A percentile compares a stretch with the other conserved stretches of the same genome.
These are phyloP conservation scores for Quercus engelmannii DNA, from an alignment of 306 rosid genomes.

Conservation along the genomic window DNA sequence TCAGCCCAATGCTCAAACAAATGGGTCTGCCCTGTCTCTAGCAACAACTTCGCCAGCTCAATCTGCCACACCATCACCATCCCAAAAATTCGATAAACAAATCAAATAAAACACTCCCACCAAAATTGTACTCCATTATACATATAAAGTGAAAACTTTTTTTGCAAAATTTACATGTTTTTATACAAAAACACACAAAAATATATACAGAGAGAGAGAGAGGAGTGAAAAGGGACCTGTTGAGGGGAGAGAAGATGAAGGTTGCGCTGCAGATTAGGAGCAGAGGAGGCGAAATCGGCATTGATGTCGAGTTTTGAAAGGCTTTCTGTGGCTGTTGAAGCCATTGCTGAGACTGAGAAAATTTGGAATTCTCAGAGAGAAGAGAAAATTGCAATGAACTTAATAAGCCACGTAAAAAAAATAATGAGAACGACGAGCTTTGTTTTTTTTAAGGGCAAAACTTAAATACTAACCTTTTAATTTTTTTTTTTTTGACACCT, in stretches of 20 bases:
- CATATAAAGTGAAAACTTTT: background rate
- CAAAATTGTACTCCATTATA: background rate
- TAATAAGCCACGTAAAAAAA: no score
- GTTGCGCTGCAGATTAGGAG: slow-evolving; percentile 45
- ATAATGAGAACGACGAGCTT: no score
- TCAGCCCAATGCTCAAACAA: slow-evolving; percentile 72
- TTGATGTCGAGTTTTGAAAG: slow-evolving; percentile 37
- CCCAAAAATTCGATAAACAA: background rate
- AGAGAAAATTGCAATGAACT: no score
- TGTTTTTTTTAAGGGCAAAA: no score
- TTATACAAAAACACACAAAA: no score
- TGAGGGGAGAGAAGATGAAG: slow-evolving; percentile 55
- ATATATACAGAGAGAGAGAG: no score
- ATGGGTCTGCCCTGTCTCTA: slow-evolving; percentile 65
- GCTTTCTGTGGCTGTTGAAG: slow-evolving; percentile 26
- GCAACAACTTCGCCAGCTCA: slow-evolving; percentile 56
- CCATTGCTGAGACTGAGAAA: slow-evolving; percentile 29
- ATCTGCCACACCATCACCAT: slow-evolving; percentile 38
- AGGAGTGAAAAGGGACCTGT: slow-evolving; percentile 32
- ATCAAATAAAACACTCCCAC: background rate
- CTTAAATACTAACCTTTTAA: no score
- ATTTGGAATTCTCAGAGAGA: no score
- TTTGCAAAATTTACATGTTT: no score
- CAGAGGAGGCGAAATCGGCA: slow-evolving; percentile 39
- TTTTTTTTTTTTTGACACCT: no score